These are phyloP conservation scores for Penicillium sp. DNA, from an alignment of 2,329 filamentous ascomycete species.

Conservation along the genomic window DNA sequence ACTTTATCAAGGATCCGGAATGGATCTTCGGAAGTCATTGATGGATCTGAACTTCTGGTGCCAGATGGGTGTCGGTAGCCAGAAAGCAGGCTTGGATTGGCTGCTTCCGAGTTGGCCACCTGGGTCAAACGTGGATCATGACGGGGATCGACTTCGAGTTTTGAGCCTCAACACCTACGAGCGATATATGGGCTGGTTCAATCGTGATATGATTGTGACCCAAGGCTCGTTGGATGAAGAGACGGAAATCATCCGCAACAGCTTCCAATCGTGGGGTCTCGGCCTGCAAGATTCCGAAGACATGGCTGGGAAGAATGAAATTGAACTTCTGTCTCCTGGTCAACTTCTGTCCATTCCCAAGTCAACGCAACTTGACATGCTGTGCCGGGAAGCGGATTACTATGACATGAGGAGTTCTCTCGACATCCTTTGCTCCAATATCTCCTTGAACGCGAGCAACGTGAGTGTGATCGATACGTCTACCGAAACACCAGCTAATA, in stretches of 20 bases:
- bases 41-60: slow-evolving; percentile 94
- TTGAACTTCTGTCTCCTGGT: slow-evolving; percentile 20
- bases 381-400: slow-evolving; percentile 32
- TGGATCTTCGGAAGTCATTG: slow-evolving; percentile 78
- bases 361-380: slow-evolving; percentile 26
- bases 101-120: slow-evolving; percentile 75
- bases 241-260: slow-evolving; percentile 64
- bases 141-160: slow-evolving; percentile 70
- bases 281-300: slow-evolving; percentile 61
- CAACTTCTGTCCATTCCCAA: slow-evolving; percentile 18
- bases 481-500: slow-evolving; percentile 17
- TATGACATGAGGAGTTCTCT: slow-evolving; percentile 39
- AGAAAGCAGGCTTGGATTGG: slow-evolving; percentile 87
- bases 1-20: slow-evolving; percentile 67
- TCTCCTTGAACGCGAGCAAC: slow-evolving; percentile 28
- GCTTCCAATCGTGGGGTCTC: slow-evolving; percentile 67
- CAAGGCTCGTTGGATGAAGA: slow-evolving; percentile 50
- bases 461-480: slow-evolving; percentile 23
- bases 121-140: slow-evolving; percentile 66
- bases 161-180: slow-evolving; percentile 78
- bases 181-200: slow-evolving; percentile 73
- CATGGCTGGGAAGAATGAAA: slow-evolving; percentile 42
- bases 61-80: slow-evolving; percentile 88
- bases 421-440: slow-evolving; percentile 35
- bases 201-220: slow-evolving; percentile 57